Conservation (phyloP, 805 yeast species). For the Komagataella pseudopastoris region DNA sequence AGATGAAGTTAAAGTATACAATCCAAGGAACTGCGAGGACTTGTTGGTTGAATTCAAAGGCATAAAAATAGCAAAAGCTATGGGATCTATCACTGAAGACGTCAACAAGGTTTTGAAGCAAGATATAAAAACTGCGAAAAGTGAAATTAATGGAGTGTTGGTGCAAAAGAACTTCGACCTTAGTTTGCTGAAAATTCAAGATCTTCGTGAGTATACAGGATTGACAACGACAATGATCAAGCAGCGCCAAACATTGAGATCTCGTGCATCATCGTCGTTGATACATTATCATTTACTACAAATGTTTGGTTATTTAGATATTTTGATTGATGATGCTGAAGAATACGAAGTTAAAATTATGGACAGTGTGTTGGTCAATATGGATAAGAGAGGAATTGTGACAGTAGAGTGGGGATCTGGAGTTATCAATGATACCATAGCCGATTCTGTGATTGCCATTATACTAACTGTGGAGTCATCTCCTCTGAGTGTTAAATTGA, state of each 20-base stretch:
- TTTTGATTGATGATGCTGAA: constrained; percentile 39
- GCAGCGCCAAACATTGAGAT: constrained; percentile 67
- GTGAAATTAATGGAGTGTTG: constrained; percentile 63
- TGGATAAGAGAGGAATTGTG: constrained; percentile 32
- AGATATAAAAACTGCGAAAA: constrained; percentile 18
- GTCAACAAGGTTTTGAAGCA: constrained; percentile 15
- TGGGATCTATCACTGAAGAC: constrained; percentile 38
- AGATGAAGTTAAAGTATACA: constrained; percentile 80
- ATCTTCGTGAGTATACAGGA: constrained; percentile 80
- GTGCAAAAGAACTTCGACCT: constrained; percentile 87
- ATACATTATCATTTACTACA: constrained; percentile 85
- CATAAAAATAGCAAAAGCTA: constrained; percentile 64
- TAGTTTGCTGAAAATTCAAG: constrained; percentile 70
- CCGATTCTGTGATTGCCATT: constrained; percentile 87
- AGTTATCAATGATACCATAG: constrained; percentile 80
- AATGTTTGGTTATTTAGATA: constrained; percentile 82
- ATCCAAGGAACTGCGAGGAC: constrained; percentile 83
- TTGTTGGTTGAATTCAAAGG: constrained; percentile 71
- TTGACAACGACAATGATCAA: constrained; percentile 73
- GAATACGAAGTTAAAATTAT: constrained; percentile 43
- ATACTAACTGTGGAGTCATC: constrained; percentile 85
- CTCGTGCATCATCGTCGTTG: constrained; percentile 70
- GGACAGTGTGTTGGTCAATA: constrained; percentile 44
- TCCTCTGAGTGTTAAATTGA: constrained; percentile 85
- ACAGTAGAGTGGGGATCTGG: constrained; percentile 88